A percentile compares a stretch with the other conserved stretches of the same genome.
Conservation (phyloP, 768 basidiomycete genomes). For the Sistotremastrum suecicum region DNA sequence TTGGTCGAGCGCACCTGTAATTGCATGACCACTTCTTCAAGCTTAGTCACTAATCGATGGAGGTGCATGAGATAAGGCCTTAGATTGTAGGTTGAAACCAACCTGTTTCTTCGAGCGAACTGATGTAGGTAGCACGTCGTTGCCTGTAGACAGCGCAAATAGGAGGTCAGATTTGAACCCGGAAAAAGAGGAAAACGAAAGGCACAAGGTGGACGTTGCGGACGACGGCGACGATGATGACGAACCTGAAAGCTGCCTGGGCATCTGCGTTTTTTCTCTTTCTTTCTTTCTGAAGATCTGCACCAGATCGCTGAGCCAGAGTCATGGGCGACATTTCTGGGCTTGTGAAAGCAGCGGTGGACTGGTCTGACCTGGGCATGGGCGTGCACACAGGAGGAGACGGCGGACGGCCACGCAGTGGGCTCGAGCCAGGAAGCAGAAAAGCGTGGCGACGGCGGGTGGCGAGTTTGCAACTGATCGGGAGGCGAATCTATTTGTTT, state of each 20-base stretch:
- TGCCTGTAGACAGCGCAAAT: slow-evolving; percentile 2
- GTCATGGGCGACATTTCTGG: slow-evolving; percentile 24
- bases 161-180: slow-evolving; percentile 31
- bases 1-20: slow-evolving; percentile 16
- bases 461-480: too few relatives aligned
- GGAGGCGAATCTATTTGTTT: too few relatives aligned
- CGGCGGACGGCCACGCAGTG: slow-evolving; percentile 8
- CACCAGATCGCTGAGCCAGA: slow-evolving; percentile 22
- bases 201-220: too few relatives aligned
- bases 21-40: slow-evolving; percentile 74
- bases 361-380: slow-evolving; percentile 16
- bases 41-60: slow-evolving; percentile 46
- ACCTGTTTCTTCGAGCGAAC: slow-evolving; percentile 73
- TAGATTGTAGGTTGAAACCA: slow-evolving; percentile 8
- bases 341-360: slow-evolving; percentile 15
- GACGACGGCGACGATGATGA: too few relatives aligned
- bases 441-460: slow-evolving; percentile 7
- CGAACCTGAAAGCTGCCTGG: slow-evolving; percentile 53
- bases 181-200: slow-evolving; percentile 4
- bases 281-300: slow-evolving; percentile 33
- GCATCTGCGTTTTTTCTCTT: slow-evolving; percentile 88
- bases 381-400: slow-evolving; percentile 13
- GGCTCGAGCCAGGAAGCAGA: slow-evolving; percentile 11
- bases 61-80: background rate
- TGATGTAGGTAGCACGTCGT: slow-evolving; percentile 68